Evolutionary conservation across 2,329 filamentous ascomycete genomes (phyloP).

Genomic region (Aureobasidium sp.): DNA sequence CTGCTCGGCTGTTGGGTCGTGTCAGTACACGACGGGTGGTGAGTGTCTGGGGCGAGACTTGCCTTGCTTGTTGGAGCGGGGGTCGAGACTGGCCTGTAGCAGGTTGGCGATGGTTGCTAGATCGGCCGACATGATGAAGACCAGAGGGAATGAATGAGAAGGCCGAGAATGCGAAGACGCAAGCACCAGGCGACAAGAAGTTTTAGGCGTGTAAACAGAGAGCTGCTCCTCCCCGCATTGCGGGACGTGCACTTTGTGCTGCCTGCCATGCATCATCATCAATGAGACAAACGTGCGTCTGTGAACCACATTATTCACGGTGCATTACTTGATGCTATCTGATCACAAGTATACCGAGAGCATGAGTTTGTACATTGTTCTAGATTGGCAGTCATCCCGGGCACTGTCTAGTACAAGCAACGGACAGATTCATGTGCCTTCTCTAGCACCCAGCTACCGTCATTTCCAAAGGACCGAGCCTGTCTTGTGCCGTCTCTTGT

Average conservation of each 20-base stretch:
- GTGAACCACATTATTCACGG: no score
- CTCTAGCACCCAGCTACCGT: no score
- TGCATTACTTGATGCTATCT: no score
- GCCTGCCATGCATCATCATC: no score
- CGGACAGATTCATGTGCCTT: no score
- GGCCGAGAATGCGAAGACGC: background rate
- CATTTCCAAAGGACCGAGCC: no score
- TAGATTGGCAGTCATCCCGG: no score
- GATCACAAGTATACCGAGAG: no score
- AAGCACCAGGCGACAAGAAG: conserved; percentile 3
- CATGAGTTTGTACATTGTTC: no score
- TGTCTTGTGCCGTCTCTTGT: no score
- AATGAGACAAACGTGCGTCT: no score
- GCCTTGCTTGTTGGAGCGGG: conserved; percentile 85
- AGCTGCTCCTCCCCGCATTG: background rate
- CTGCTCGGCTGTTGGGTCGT: conserved; percentile 62
- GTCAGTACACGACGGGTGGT: conserved; percentile 2
- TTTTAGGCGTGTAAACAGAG: background rate
- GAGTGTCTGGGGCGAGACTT: conserved; percentile 25
- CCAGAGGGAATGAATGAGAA: background rate
- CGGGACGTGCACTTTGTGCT: background rate
- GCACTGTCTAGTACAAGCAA: no score
- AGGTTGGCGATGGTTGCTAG: conserved; percentile 66
- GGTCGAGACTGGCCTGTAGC: conserved; percentile 85
- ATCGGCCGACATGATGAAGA: conserved; percentile 50